Percentiles rank a stretch among this genome's conserved stretches.
phyloP scores from a whole-genome alignment of 164 flowering plant species.

The Dillenia suffruticosa region DNA sequence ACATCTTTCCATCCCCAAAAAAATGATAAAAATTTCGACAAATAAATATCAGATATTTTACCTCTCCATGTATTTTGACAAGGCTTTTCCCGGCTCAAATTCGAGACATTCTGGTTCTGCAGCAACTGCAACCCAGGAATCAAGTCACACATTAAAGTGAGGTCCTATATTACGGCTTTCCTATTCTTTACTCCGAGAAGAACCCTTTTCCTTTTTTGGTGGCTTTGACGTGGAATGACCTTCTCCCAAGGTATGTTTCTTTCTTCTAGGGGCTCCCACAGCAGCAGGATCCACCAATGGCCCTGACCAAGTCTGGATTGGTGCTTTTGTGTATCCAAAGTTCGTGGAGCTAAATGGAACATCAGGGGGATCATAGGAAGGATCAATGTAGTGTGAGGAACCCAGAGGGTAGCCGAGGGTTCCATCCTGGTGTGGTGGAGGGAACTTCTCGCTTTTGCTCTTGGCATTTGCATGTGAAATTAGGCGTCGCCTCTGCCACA shows the following conservation, averaged over 20 bases:
- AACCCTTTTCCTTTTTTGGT: slow-evolving; percentile 26
- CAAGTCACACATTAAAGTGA: slow-evolving; percentile 2
- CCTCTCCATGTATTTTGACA: slow-evolving; percentile 18
- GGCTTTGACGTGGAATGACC: slow-evolving; percentile 19
- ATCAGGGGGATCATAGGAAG: slow-evolving; percentile 65
- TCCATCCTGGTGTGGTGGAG: slow-evolving; percentile 98
- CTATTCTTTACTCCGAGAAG: slow-evolving; percentile 27
- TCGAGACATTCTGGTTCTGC: slow-evolving; percentile 7
- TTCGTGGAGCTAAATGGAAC: slow-evolving; percentile 73
- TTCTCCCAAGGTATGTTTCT: slow-evolving; percentile 34
- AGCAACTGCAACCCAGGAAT: slow-evolving; percentile 12
- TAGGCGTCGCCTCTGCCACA: slow-evolving; percentile 71
- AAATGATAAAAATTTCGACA: slow-evolving; percentile 9
- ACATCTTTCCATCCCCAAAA: slow-evolving; percentile 13
- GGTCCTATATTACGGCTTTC: slow-evolving; percentile 13
- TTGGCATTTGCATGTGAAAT: slow-evolving; percentile 90
- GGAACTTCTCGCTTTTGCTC: slow-evolving; percentile 97
- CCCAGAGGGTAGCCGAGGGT: slow-evolving; percentile 76
- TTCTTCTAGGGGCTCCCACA: slow-evolving; percentile 42
- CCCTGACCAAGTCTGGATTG: slow-evolving; percentile 88
- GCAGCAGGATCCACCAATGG: slow-evolving; percentile 59
- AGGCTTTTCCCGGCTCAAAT: slow-evolving; percentile 15
- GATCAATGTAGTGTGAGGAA: slow-evolving; percentile 63
- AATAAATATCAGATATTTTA: slow-evolving; percentile 18
- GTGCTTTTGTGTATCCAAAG: slow-evolving; percentile 56